Evolutionary conservation across 148 eudicot genomes (phyloP).

Genomic region (Chenopodium quinoa): DNA sequence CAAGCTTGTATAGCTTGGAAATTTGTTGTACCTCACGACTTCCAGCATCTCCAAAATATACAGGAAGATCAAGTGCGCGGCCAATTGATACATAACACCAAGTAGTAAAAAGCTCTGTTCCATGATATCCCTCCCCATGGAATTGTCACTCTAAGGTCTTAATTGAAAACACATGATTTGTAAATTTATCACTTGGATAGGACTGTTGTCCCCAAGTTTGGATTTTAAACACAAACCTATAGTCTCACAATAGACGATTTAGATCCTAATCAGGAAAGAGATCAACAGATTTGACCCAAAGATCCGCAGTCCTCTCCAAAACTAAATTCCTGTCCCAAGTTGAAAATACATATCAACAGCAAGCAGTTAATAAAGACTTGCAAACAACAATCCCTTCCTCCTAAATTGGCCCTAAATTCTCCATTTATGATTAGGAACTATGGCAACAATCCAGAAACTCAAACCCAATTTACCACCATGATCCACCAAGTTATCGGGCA

Average conservation of each 20-base stretch:
- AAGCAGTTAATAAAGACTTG: not conserved
- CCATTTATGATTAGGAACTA: not conserved
- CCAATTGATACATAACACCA: not conserved
- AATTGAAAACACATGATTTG: not conserved
- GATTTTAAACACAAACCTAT: not conserved
- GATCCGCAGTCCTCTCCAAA: not conserved
- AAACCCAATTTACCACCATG: too few species aligned
- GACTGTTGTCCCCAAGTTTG: not conserved
- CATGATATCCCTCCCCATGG: not conserved
- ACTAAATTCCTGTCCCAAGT: not conserved
- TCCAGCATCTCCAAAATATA: too few species aligned
- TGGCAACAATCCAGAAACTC: not conserved
- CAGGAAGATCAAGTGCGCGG: too few species aligned
- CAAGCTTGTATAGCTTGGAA: too few species aligned
- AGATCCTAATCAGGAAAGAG: not conserved
- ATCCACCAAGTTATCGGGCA: too few species aligned
- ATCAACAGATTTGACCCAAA: not conserved
- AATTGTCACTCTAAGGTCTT: not conserved
- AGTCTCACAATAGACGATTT: not conserved
- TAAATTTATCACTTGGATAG: not conserved
- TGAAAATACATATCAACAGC: not conserved
- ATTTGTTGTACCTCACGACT: too few species aligned
- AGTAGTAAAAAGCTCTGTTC: not conserved
- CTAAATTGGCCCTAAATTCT: not conserved
- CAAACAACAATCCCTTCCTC: not conserved